Conservation (phyloP, 2,329 filamentous ascomycete species). For the Lasiodiplodia theobromae region DNA sequence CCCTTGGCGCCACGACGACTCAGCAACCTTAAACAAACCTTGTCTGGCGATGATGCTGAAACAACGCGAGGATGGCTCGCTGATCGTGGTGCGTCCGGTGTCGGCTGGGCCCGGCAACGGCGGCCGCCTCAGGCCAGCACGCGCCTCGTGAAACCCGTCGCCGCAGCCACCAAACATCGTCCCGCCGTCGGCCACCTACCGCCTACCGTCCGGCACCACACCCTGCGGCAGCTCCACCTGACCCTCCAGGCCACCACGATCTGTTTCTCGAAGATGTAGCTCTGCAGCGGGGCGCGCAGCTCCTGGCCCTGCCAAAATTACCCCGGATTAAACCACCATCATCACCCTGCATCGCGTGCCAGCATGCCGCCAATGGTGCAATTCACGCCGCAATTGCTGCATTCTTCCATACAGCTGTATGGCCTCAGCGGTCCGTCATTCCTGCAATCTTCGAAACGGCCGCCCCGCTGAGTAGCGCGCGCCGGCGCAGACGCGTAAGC, state of each 20-base stretch:
- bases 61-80: not conserved
- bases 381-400: conserved; percentile 8
- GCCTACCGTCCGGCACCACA: not conserved
- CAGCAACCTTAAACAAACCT: conserved; percentile 27
- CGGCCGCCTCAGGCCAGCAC: not conserved
- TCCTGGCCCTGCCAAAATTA: conserved; percentile 12
- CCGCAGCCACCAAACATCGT: not conserved
- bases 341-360: not conserved
- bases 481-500: conserved; percentile 25
- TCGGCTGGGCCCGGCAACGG: conserved; percentile 8
- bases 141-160: conserved; percentile 18
- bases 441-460: conserved; percentile 27
- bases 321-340: conserved; percentile 2
- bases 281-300: conserved; percentile 10
- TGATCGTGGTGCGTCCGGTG: conserved; percentile 4
- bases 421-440: conserved; percentile 18
- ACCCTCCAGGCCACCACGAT: conserved; percentile 8
- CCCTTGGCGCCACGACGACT: conserved; percentile 26
- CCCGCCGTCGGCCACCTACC: not conserved
- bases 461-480: conserved; percentile 5
- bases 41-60: conserved; percentile 15
- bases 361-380: conserved; percentile 5
- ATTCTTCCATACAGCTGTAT: not conserved
- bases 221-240: not conserved
- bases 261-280: not conserved